Evolutionary conservation across 495 filamentous ascomycete genomes (phyloP).

Genomic region (Trichoderma erinaceum): DNA sequence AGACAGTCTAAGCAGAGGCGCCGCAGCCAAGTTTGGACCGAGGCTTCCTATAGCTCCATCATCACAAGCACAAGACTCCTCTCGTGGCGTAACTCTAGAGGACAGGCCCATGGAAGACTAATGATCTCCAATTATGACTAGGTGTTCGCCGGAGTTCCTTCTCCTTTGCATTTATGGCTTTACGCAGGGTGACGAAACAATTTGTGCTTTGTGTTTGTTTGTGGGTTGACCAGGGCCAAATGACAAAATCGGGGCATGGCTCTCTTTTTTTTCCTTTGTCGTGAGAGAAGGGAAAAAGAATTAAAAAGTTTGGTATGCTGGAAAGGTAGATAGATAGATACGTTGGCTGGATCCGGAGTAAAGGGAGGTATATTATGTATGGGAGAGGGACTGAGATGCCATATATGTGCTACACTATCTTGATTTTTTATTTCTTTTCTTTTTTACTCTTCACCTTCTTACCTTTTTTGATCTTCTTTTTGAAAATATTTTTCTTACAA

Average conservation of each 20-base stretch:
- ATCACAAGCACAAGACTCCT: conserved; percentile 20
- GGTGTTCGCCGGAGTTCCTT: not conserved
- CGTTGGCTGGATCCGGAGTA: conserved; percentile 9
- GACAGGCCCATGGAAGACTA: conserved; percentile 52
- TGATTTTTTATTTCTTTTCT: not conserved
- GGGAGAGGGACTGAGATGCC: not conserved
- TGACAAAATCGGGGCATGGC: not conserved
- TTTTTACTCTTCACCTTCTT: not conserved
- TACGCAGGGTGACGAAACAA: not conserved
- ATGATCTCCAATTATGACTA: conserved; percentile 13
- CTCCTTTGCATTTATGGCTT: conserved; percentile 5
- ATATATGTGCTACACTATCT: conserved; percentile 5
- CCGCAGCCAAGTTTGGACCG: conserved; percentile 38
- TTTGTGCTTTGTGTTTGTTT: not conserved
- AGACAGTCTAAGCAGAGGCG: conserved; percentile 45
- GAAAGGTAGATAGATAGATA: not conserved
- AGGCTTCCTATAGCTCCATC: conserved; percentile 32
- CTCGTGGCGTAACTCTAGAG: conserved; percentile 65
- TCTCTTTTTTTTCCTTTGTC: not conserved
- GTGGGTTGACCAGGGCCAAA: not conserved
- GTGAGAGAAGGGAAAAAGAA: not conserved
- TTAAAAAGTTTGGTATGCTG: conserved; percentile 4
- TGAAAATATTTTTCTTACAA: not conserved
- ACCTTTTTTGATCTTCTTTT: not conserved
- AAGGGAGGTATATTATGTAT: not conserved